These are phyloP conservation scores for Moelleriella libera DNA, from an alignment of 2,329 filamentous ascomycete genomes.

Conservation along the genomic window DNA sequence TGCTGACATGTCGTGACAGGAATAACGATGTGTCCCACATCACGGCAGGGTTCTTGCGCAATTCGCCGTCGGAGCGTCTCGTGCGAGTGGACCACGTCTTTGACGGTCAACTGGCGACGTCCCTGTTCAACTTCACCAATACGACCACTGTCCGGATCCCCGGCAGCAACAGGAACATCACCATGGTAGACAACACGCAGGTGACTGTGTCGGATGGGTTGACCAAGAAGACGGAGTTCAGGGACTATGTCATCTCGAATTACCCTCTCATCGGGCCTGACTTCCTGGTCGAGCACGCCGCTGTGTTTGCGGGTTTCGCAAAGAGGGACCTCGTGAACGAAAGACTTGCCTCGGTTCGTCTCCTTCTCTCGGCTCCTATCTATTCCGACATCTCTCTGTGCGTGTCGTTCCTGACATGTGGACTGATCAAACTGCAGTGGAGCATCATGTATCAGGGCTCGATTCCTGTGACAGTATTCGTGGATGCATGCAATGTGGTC, in stretches of 20 bases:
- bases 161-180: no score
- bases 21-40: conserved; percentile 23
- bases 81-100: conserved; percentile 18
- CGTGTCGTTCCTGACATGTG: not conserved
- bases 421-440: conserved; percentile 13
- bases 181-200: conserved; percentile 20
- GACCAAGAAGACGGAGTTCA: conserved; percentile 11
- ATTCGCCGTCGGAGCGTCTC: conserved; percentile 14
- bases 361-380: no score
- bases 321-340: conserved; percentile 7
- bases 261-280: conserved; percentile 18
- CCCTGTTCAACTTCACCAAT: conserved; percentile 20
- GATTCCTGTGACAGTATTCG: conserved; percentile 20
- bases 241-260: conserved; percentile 21
- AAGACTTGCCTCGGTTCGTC: conserved; percentile 12
- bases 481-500: conserved; percentile 16
- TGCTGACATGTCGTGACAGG: conserved; percentile 9
- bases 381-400: no score
- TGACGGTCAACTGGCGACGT: conserved; percentile 14
- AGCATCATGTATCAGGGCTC: conserved; percentile 19
- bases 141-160: no score
- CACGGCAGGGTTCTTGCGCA: conserved; percentile 18
- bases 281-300: conserved; percentile 11
- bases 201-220: conserved; percentile 12
- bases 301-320: conserved; percentile 12